Evolutionary conservation across 495 filamentous ascomycete species (phyloP).

Genomic region (Haplographium delicatum): DNA sequence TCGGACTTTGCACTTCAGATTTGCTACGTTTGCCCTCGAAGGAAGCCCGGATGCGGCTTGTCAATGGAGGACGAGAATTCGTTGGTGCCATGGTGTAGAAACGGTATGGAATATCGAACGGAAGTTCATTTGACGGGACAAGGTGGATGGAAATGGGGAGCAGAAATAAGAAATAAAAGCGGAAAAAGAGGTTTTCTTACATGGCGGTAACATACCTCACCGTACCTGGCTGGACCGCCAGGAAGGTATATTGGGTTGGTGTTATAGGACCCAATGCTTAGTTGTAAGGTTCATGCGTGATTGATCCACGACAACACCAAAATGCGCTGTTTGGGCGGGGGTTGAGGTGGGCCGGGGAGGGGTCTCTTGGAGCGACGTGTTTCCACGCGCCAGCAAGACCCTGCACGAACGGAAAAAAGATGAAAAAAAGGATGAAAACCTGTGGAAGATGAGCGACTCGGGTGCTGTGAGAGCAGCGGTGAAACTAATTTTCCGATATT

Average conservation of each 20-base stretch:
- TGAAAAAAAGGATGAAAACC: too few species aligned
- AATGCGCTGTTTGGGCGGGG: conserved; percentile 7
- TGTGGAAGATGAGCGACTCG: too few species aligned
- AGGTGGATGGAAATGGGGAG: background rate
- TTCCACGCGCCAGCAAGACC: conserved; percentile 2
- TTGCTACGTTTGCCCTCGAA: conserved; percentile 11
- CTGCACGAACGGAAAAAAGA: too few species aligned
- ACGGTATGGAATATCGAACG: background rate
- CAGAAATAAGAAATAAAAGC: background rate
- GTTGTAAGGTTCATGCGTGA: conserved; percentile 13
- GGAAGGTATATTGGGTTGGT: conserved; percentile 3
- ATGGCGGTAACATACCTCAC: background rate
- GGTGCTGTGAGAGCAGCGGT: background rate
- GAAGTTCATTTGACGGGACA: background rate
- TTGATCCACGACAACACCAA: conserved; percentile 11
- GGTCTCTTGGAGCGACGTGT: conserved; percentile 13
- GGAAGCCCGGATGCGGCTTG: conserved; percentile 10
- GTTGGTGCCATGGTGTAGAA: background rate
- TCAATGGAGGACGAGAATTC: conserved; percentile 11
- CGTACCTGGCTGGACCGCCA: background rate
- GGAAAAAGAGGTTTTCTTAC: conserved; percentile 3
- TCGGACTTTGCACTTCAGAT: conserved; percentile 8
- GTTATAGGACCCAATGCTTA: conserved; percentile 6
- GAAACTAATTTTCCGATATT: conserved; percentile 2
- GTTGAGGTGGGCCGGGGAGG: too few species aligned